Conservation (phyloP, 2,329 filamentous ascomycete species). For the Leptographium radiaticola region DNA sequence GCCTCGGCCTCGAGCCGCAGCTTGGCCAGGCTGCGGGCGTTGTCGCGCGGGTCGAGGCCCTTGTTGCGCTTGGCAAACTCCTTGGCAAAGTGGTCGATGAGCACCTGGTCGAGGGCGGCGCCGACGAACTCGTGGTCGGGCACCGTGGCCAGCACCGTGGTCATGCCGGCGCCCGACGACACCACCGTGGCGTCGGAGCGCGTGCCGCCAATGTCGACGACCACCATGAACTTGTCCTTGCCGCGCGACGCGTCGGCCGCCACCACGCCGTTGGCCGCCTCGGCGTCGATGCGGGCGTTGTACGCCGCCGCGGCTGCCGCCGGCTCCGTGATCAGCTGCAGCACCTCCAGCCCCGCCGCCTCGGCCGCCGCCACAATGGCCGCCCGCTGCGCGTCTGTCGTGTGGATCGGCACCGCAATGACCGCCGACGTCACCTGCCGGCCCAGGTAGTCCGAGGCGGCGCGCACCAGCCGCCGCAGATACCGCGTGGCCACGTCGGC, state of each 20-base stretch:
- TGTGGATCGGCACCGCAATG: conserved; percentile 88
- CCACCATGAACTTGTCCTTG: conserved; percentile 79
- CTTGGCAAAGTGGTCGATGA: conserved; percentile 95
- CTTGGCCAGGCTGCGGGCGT: conserved; percentile 75
- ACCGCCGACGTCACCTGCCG: conserved; percentile 92
- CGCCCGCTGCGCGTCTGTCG: conserved; percentile 72
- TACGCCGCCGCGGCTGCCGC: conserved; percentile 82
- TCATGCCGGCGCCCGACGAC: conserved; percentile 86
- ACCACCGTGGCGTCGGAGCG: conserved; percentile 85
- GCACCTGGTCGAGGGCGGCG: conserved; percentile 71
- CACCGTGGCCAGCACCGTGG: conserved; percentile 82
- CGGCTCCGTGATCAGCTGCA: conserved; percentile 88
- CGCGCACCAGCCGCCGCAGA: conserved; percentile 65
- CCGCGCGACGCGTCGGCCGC: conserved; percentile 54
- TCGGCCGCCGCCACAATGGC: conserved; percentile 67
- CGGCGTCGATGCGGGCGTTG: conserved; percentile 70
- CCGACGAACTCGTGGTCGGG: conserved; percentile 95
- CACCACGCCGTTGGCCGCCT: conserved; percentile 81
- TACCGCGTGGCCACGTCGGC: conserved; percentile 76
- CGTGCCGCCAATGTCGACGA: conserved; percentile 86
- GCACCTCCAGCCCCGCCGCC: conserved; percentile 70
- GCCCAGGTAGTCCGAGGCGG: conserved; percentile 84
- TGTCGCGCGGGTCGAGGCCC: conserved; percentile 66
- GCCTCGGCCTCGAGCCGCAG: conserved; percentile 82
- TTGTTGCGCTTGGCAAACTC: conserved; percentile 97